Percentiles rank a stretch among this genome's conserved stretches.
These are phyloP conservation scores for Inga leiocalycina DNA, from an alignment of 306 rosid species.

Conservation along the genomic window DNA sequence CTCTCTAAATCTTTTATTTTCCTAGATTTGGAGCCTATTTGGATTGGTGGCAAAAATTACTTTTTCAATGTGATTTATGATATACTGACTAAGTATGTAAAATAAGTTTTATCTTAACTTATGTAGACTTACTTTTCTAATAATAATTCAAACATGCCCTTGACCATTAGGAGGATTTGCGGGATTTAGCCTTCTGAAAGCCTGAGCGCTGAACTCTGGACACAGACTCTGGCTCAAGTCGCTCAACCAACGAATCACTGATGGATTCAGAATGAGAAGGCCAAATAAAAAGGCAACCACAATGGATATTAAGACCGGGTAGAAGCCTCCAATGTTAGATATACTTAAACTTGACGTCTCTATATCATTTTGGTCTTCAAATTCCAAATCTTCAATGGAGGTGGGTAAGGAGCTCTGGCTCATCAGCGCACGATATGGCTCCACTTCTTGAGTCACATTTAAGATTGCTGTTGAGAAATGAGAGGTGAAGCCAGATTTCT, in stretches of 20 bases:
- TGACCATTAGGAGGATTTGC: no score
- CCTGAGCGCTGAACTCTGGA: no score
- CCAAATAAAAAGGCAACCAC: no score
- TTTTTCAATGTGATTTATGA: no score
- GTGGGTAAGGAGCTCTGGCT: not conserved
- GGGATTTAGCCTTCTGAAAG: no score
- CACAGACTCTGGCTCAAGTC: no score
- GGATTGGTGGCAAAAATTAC: no score
- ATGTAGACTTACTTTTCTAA: no score
- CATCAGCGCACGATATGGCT: not conserved
- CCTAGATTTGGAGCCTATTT: no score
- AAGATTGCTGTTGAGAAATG: conserved; percentile 46
- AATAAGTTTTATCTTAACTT: no score
- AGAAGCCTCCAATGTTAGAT: not conserved
- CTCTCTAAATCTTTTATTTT: no score
- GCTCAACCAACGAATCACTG: not conserved
- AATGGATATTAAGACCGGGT: not conserved
- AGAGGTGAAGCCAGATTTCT: conserved; percentile 33
- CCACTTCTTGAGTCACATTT: conserved; percentile 36
- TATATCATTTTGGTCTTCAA: not conserved
- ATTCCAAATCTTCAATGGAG: not conserved
- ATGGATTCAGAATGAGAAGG: not conserved
- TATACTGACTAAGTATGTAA: accelerated
- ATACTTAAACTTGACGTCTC: not conserved
- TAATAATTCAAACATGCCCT: no score